Percentiles rank a stretch among this genome's conserved stretches.
Evolutionary conservation across 805 yeast species (phyloP).

Genomic region (Wickerhamomyces silvicola): DNA sequence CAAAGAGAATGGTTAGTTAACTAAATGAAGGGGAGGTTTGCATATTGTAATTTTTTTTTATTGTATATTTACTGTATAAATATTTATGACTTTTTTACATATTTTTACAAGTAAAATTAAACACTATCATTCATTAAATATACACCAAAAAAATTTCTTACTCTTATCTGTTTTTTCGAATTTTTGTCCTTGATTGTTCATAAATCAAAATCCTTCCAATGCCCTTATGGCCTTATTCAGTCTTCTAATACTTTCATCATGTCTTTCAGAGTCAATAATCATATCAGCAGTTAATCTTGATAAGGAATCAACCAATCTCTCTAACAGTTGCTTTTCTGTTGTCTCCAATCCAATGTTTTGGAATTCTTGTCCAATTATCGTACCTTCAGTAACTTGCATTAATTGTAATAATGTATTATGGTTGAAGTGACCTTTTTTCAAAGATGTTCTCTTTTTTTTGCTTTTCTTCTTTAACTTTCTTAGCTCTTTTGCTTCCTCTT

Average conservation of each 20-base stretch:
- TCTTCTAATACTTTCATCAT: constrained; percentile 73
- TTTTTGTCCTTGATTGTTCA: too few species aligned
- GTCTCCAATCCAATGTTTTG: constrained; percentile 64
- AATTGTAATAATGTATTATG: constrained; percentile 30
- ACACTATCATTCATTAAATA: neutral
- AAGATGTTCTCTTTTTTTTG: constrained; percentile 2
- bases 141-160: neutral
- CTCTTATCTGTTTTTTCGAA: too few species aligned
- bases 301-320: constrained; percentile 78
- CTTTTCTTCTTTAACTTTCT: constrained; percentile 2
- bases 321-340: constrained; percentile 73
- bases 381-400: constrained; percentile 34
- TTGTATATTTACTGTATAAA: too few species aligned
- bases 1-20: constrained; percentile 1
- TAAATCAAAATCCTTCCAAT: constrained; percentile 64
- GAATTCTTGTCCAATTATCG: constrained; percentile 52
- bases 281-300: constrained; percentile 86
- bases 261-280: constrained; percentile 76
- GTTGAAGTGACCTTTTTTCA: constrained; percentile 18
- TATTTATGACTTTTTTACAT: too few species aligned
- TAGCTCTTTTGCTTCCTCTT: constrained; percentile 4
- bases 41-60: too few species aligned
- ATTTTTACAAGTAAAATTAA: too few species aligned
- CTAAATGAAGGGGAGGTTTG: too few species aligned
- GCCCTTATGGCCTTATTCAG: constrained; percentile 78